Evolutionary conservation across 2,329 filamentous ascomycete genomes (phyloP).

Genomic region (Diaporthe batatas): DNA sequence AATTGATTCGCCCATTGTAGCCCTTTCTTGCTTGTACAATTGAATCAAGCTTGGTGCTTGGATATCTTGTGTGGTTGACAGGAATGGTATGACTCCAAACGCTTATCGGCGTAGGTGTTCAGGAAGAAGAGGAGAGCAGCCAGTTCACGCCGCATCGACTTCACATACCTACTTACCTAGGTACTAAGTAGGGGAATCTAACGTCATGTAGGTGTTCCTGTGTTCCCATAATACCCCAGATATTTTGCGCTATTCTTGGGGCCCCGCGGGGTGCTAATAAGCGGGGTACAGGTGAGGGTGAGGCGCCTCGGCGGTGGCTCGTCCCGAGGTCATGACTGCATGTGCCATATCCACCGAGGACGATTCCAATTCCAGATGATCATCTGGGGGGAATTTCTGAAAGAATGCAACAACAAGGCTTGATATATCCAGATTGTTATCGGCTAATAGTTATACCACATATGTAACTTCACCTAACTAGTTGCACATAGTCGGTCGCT

Average conservation of each 20-base stretch:
- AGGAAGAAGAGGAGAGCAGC: conserved; percentile 14
- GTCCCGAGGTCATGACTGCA: no score
- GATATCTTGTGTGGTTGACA: background rate
- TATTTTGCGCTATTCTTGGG: background rate
- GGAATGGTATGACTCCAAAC: no score
- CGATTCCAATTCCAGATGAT: background rate
- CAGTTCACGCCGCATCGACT: background rate
- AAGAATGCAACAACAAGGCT: background rate
- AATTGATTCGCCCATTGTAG: conserved; percentile 35
- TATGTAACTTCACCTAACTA: no score
- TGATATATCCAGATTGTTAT: no score
- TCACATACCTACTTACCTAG: background rate
- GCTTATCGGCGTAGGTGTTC: no score
- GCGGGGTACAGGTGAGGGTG: conserved; percentile 27
- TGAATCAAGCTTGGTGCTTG: background rate
- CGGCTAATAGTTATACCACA: no score
- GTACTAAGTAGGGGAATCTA: no score
- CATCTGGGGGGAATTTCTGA: background rate
- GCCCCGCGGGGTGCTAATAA: conserved; percentile 4
- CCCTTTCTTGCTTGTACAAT: background rate
- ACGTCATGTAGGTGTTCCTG: conserved; percentile 2
- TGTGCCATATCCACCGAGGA: background rate
- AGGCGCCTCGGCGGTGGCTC: background rate
- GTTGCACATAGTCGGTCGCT: no score
- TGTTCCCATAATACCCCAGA: background rate